Conservation (phyloP, 352 stramenopile species). For the Pythium periplocum region DNA sequence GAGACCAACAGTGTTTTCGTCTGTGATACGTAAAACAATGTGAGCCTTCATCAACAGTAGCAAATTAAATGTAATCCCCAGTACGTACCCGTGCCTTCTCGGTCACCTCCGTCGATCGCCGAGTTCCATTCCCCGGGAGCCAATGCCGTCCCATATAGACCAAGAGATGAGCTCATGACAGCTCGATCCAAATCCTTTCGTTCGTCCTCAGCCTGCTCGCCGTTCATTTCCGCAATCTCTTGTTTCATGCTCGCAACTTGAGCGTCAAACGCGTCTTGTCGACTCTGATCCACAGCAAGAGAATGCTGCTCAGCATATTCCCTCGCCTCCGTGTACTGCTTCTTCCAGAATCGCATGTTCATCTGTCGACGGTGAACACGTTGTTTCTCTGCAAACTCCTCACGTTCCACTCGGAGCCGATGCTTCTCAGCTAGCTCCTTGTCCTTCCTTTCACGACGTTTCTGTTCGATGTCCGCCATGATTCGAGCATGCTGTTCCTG, state of each 20-base stretch:
- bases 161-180: conserved; percentile 35
- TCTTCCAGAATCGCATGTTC: conserved; percentile 69
- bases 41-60: background rate
- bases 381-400: conserved; percentile 21
- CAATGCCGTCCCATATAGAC: conserved; percentile 49
- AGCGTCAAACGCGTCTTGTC: conserved; percentile 17
- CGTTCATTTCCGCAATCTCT: conserved; percentile 31
- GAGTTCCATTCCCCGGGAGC: conserved; percentile 56
- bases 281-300: conserved; percentile 13
- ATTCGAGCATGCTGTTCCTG: conserved; percentile 23
- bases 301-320: conserved; percentile 42
- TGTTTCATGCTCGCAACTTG: conserved; percentile 28
- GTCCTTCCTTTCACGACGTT: conserved; percentile 30
- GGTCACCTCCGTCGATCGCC: conserved; percentile 31
- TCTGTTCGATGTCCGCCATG: conserved; percentile 39
- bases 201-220: conserved; percentile 23
- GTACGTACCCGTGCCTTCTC: conserved; percentile 41
- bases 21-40: conserved; percentile 11
- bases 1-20: conserved; percentile 47
- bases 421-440: conserved; percentile 35
- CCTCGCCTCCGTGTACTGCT: conserved; percentile 45
- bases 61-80: background rate
- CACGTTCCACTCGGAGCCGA: conserved; percentile 8
- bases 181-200: conserved; percentile 14
- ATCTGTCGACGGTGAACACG: conserved; percentile 32